phyloP scores from a whole-genome alignment of 1,284 basidiomycete species.

The Apiotrichum sp. region DNA sequence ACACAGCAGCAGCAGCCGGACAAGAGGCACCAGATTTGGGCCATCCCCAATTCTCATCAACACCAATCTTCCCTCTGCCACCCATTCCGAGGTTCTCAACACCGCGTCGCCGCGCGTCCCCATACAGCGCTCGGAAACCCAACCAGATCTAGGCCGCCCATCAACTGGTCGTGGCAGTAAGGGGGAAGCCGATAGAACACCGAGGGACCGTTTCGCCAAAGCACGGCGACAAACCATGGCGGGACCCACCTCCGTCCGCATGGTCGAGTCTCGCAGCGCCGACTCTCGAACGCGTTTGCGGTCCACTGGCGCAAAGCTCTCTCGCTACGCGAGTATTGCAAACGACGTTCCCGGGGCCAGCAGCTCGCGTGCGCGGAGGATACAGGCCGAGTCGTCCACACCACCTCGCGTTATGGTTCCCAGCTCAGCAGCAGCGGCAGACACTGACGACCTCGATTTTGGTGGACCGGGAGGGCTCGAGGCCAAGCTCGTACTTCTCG shows the following conservation, averaged over 20 bases:
- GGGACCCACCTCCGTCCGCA: slow-evolving; percentile 28
- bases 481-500: slow-evolving; percentile 95
- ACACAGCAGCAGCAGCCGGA: not conserved
- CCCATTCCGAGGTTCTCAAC: not conserved
- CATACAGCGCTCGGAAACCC: slow-evolving; percentile 1
- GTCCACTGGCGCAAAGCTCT: slow-evolving; percentile 10
- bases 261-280: slow-evolving; percentile 31
- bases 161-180: not conserved
- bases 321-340: slow-evolving; percentile 12
- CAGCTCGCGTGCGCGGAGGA: not conserved
- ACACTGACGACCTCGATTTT: slow-evolving; percentile 21
- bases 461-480: slow-evolving; percentile 55
- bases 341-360: slow-evolving; percentile 4
- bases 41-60: slow-evolving; percentile 2
- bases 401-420: not conserved
- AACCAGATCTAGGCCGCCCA: slow-evolving; percentile 10
- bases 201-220: slow-evolving; percentile 10
- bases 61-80: not conserved
- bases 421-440: not conserved
- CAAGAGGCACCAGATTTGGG: not conserved
- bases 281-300: slow-evolving; percentile 25
- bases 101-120: slow-evolving; percentile 4
- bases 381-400: slow-evolving; percentile 1
- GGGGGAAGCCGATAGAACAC: not conserved
- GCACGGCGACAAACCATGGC: slow-evolving; percentile 21